Evolutionary conservation across 805 yeast genomes (phyloP).

Genomic region (Zygotorulaspora danielsina): DNA sequence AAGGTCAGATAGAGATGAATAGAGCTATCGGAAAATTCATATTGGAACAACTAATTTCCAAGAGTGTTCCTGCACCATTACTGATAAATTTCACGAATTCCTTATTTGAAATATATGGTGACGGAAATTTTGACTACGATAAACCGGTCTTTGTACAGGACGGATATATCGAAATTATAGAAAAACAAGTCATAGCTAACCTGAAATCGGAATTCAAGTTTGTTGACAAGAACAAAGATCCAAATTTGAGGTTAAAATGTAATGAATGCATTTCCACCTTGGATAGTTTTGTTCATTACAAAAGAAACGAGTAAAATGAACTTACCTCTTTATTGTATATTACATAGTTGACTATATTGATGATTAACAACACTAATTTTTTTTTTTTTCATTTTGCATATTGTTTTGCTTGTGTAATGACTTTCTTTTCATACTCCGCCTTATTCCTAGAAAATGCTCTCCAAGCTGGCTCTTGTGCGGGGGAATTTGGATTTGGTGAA

Average conservation of each 20-base stretch:
- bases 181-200: constrained; percentile 40
- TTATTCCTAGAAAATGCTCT: constrained; percentile 71
- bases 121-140: constrained; percentile 64
- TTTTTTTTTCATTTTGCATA: constrained; percentile 49
- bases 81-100: constrained; percentile 59
- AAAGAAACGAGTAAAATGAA: constrained; percentile 43
- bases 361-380: constrained; percentile 1
- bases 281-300: constrained; percentile 74
- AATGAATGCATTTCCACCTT: constrained; percentile 66
- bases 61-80: constrained; percentile 36
- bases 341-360: constrained; percentile 12
- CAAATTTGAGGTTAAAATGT: constrained; percentile 55
- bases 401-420: constrained; percentile 71
- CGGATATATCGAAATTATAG: constrained; percentile 43
- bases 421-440: constrained; percentile 66
- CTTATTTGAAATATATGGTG: constrained; percentile 77
- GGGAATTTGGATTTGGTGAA: constrained; percentile 90
- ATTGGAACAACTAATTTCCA: constrained; percentile 28
- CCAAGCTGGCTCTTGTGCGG: constrained; percentile 98
- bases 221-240: constrained; percentile 60
- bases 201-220: constrained; percentile 53
- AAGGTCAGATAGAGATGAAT: constrained; percentile 45
- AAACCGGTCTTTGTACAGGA: constrained; percentile 57
- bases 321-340: constrained; percentile 11
- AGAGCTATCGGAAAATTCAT: constrained; percentile 44